Evolutionary conservation across 1,284 basidiomycete species (phyloP).

Genomic region (Meripilus lineatus): DNA sequence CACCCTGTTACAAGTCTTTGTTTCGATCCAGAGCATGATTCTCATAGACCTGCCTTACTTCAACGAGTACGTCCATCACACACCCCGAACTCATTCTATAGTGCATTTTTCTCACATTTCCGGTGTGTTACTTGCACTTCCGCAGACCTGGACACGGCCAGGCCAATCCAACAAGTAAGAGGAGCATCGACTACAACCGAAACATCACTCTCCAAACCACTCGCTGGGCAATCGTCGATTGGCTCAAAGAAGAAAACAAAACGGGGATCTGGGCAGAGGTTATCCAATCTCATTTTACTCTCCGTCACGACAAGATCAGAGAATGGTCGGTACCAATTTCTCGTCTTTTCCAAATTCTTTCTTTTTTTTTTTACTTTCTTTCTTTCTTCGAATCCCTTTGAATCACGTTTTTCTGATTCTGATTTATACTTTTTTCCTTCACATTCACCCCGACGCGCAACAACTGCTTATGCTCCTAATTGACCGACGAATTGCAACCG

Average conservation of each 20-base stretch:
- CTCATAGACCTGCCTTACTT: constrained; percentile 50
- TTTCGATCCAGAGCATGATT: constrained; percentile 57
- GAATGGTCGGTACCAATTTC: constrained; percentile 31
- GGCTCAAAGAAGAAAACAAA: constrained; percentile 39
- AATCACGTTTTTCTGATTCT: neutral
- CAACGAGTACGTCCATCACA: constrained; percentile 41
- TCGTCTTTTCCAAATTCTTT: neutral
- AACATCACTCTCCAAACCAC: constrained; percentile 37
- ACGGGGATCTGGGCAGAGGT: constrained; percentile 46
- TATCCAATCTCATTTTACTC: constrained; percentile 43
- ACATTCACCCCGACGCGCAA: too few relatives aligned
- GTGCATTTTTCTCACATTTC: constrained; percentile 1
- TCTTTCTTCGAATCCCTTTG: neutral
- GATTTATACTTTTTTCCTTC: neutral
- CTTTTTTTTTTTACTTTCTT: neutral
- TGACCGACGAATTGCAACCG: too few relatives aligned
- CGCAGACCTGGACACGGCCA: constrained; percentile 42
- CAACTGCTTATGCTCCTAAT: too few relatives aligned
- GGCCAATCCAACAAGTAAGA: constrained; percentile 29
- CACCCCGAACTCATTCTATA: constrained; percentile 5
- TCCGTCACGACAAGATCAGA: constrained; percentile 36
- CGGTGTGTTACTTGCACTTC: neutral
- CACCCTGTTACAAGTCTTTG: constrained; percentile 50
- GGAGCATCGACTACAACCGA: constrained; percentile 42
- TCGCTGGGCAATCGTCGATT: constrained; percentile 48